Conservation (phyloP, 2,329 filamentous ascomycete genomes). For the Aspergillus sp. region DNA sequence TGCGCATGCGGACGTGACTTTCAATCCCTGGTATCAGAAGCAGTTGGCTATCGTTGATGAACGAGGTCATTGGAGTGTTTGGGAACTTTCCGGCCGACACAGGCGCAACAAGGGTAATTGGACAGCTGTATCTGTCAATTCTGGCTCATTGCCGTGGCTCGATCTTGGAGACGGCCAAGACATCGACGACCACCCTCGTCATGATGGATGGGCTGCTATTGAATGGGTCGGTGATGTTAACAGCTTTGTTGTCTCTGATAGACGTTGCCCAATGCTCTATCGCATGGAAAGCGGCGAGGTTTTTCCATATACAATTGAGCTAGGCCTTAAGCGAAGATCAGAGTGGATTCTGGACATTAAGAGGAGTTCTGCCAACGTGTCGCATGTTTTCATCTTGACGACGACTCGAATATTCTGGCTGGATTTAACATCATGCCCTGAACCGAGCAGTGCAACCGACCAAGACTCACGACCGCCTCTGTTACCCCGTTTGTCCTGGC, state of each 20-base stretch:
- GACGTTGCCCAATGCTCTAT: conserved; percentile 46
- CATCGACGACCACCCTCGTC: conserved; percentile 20
- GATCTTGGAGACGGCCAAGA: conserved; percentile 18
- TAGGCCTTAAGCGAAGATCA: conserved; percentile 38
- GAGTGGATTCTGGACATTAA: conserved; percentile 60
- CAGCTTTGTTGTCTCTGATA: conserved; percentile 55
- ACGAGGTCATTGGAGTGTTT: conserved; percentile 56
- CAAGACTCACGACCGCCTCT: conserved; percentile 33
- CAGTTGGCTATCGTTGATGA: conserved; percentile 60
- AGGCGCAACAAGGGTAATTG: conserved; percentile 33
- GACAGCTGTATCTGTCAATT: conserved; percentile 29
- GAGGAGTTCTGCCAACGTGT: conserved; percentile 43
- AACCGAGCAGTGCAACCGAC: conserved; percentile 19
- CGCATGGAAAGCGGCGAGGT: conserved; percentile 28
- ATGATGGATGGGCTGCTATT: conserved; percentile 49
- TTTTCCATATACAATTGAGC: conserved; percentile 35
- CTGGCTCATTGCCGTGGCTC: conserved; percentile 34
- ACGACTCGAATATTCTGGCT: conserved; percentile 53
- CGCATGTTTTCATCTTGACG: conserved; percentile 57
- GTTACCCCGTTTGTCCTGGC: conserved; percentile 49
- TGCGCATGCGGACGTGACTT: conserved; percentile 57
- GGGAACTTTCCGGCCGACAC: conserved; percentile 43
- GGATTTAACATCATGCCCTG: conserved; percentile 37
- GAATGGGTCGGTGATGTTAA: conserved; percentile 44
- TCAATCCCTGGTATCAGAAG: conserved; percentile 62